Conservation (phyloP, 2,329 filamentous ascomycete genomes). For the Pyricularia sp. region DNA sequence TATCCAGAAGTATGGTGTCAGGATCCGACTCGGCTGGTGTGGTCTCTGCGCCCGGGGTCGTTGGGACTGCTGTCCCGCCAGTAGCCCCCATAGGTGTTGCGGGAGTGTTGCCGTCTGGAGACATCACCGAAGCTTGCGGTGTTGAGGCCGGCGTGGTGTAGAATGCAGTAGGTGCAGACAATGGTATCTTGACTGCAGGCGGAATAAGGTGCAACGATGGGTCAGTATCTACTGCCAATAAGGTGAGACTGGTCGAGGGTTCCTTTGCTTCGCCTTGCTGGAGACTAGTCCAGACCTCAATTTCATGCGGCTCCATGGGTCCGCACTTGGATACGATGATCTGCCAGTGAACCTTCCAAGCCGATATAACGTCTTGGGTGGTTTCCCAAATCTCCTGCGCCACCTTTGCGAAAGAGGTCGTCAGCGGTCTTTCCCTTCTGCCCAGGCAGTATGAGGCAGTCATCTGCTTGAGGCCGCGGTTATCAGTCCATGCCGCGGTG, state of each 20-base stretch:
- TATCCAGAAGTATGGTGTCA: conserved; percentile 62
- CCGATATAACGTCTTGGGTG: conserved; percentile 62
- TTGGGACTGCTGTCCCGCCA: conserved; percentile 7
- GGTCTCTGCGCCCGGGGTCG: conserved; percentile 13
- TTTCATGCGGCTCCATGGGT: conserved; percentile 56
- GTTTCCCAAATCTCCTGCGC: conserved; percentile 70
- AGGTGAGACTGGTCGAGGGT: conserved; percentile 40
- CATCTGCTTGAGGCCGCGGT: conserved; percentile 62
- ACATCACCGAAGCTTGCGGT: conserved; percentile 49
- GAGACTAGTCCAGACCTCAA: conserved; percentile 47
- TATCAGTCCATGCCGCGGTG: conserved; percentile 73
- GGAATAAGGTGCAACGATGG: conserved; percentile 56
- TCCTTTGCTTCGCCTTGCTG: conserved; percentile 42
- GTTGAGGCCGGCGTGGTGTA: conserved; percentile 61
- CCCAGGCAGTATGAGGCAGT: conserved; percentile 65
- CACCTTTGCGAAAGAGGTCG: conserved; percentile 51
- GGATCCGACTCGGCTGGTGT: conserved; percentile 32
- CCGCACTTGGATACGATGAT: conserved; percentile 66
- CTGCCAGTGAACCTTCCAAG: conserved; percentile 66
- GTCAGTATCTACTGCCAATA: conserved; percentile 56
- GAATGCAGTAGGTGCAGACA: conserved; percentile 29
- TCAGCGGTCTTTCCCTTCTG: conserved; percentile 38
- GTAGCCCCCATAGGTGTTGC: conserved; percentile 34
- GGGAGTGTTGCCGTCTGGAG: conserved; percentile 48
- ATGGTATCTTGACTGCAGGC: conserved; percentile 38